phyloP scores from a whole-genome alignment of 352 stramenopile genomes.

The Globisporangium heterothallicum region DNA sequence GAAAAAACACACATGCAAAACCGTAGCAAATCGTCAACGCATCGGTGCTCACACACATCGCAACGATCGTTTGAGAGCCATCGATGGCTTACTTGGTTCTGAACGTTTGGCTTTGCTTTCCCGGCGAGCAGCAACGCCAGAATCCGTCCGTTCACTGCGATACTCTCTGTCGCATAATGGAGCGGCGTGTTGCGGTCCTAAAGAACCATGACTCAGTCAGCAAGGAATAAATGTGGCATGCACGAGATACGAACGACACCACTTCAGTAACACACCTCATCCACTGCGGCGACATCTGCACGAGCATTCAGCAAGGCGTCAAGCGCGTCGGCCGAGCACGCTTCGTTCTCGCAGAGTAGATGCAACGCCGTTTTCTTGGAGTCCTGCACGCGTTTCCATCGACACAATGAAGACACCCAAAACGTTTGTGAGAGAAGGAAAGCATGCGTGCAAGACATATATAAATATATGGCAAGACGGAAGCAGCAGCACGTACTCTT shows the following conservation, averaged over 20 bases:
- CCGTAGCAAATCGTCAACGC: too few species aligned
- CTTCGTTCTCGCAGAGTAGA: conserved; percentile 71
- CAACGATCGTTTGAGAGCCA: too few species aligned
- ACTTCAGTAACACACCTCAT: conserved; percentile 25
- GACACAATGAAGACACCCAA: background rate
- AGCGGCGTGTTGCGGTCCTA: conserved; percentile 64
- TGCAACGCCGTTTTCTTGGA: conserved; percentile 60
- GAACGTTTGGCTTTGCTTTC: conserved; percentile 47
- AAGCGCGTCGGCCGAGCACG: conserved; percentile 26
- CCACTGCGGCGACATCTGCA: conserved; percentile 33
- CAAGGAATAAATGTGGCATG: background rate
- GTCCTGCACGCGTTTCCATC: conserved; percentile 24
- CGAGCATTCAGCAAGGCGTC: conserved; percentile 36
- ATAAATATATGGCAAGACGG: too few species aligned
- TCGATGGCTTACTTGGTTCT: conserved; percentile 53
- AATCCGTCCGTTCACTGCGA: conserved; percentile 24
- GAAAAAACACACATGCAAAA: conserved; percentile 8
- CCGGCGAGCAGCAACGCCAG: conserved; percentile 35
- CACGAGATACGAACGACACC: background rate
- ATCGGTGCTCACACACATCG: too few species aligned
- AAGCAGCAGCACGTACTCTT: conserved; percentile 19
- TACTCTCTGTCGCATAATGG: conserved; percentile 60
- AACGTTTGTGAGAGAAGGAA: background rate
- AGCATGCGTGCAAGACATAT: too few species aligned
- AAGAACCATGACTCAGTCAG: background rate